phyloP scores from a whole-genome alignment of 306 rosid species.

The Potentilla sterilis region DNA sequence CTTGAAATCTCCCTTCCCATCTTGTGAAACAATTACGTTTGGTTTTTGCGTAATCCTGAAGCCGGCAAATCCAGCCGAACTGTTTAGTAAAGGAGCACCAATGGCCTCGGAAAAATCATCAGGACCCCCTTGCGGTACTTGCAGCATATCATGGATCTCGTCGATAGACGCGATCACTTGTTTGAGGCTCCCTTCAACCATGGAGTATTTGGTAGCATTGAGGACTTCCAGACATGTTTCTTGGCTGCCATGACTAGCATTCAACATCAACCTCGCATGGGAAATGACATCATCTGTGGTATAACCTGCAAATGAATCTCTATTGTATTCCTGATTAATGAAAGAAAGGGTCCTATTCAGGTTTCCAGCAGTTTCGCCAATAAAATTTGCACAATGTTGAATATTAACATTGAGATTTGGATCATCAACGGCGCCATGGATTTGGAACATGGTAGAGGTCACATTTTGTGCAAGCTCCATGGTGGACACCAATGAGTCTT shows the following conservation, averaged over 20 bases:
- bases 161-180: not conserved
- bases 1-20: constrained; percentile 8
- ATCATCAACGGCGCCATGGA: too few relatives aligned
- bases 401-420: not conserved
- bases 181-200: not conserved
- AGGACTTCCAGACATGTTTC: constrained; percentile 4
- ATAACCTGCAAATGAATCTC: not conserved
- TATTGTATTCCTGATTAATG: not conserved
- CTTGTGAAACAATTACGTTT: not conserved
- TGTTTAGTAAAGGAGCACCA: not conserved
- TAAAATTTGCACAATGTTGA: constrained; percentile 1
- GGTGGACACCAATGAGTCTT: too few relatives aligned
- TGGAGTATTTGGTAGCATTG: constrained; percentile 2
- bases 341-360: constrained; percentile 4
- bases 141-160: not conserved
- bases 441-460: too few relatives aligned
- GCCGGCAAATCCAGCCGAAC: not conserved
- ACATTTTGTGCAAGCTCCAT: too few relatives aligned
- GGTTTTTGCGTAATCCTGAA: not conserved
- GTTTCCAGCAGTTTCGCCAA: not conserved
- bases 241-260: constrained; percentile 3
- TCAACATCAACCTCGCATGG: constrained; percentile 2
- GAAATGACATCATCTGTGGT: not conserved
- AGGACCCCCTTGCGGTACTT: not conserved
- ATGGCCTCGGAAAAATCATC: not conserved